Base-by-base conservation (phyloP, 2,329 filamentous ascomycete species). In the Leptographium lundbergii region DNA sequence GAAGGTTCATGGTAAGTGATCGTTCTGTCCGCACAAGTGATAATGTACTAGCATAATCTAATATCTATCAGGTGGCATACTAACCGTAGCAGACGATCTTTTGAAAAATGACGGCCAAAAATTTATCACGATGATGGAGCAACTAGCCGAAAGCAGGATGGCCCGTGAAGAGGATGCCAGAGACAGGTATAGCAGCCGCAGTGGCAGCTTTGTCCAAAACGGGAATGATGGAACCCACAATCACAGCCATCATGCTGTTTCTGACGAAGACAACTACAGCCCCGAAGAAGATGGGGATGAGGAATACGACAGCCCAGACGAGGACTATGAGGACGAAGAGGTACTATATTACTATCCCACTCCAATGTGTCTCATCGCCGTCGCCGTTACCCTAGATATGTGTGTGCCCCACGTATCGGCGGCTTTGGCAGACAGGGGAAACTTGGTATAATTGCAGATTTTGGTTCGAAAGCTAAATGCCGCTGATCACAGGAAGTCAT, bases 41-140 rank as follows among this genome's bases (percentile, higher is more conserved):
- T 3, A 14, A 14, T 36, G 4, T 42, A n/a, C 19, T 25, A 13
- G 14, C 24, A 4, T 2, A 32, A 4, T 47, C 29, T 48, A 45
- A 25, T 27, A 11, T 19, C 1, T 13, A 25, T 34, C 81, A 90
- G 91, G 94, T 78, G 95, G 94, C 70, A 96, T 99, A 73, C 85
- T 99, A 71, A 99, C 94, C 65, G 94, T 99, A 69, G 94, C 94
- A 72, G 94, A 99, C 77, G 94, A 99, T 75, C 80, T 99, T 65
- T 82, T 99, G 63, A 97, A 97, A 74, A 99, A 99, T 74, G 94
- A 99, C 73, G 94, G 94, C 68, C 96, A 95, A 74, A 95, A 96
- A 70, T 99, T 99, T 76, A 99, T 99, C 73, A 94, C 99, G 72
- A 99, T 99, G 94, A 99, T 99, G 94, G 94, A 99, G 73, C 92